Base-by-base conservation (phyloP, 495 filamentous ascomycete genomes). In the Penicillium dipodomyicola region DNA sequence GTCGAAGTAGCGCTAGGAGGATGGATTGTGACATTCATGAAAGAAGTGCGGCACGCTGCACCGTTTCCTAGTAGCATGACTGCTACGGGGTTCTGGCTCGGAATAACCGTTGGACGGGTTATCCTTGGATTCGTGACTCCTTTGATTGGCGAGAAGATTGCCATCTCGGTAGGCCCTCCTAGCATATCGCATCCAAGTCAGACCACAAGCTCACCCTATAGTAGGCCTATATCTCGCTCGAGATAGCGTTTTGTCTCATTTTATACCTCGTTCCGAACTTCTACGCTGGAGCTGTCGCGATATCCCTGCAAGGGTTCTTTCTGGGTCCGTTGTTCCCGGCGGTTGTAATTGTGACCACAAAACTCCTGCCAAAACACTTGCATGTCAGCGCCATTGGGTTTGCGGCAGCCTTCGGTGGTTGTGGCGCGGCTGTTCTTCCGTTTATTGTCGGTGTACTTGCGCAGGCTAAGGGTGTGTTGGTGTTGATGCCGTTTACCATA, bases 401-500 rank as follows among this genome's bases (percentile, higher is more conserved):
- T 59, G 87, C 87, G 5, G 84, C 87, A n/a, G 88, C 90, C 0
- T 84, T 91, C 71, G 90, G 90, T 1, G 86, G 88, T 0, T 79
- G 79, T 5, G 90, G 90, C 0, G 90, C 88, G 3, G 87, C 89
- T 0, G 65, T 92, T 4, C 82, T 95, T 41, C 90, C 90, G 1
- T 95, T 94, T 68, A 84, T 81, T 2, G 86, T 94, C 2, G 90
- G 90, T 4, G 88, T 87, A 0, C 88, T 93, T 67, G 90, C 89
- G 3, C 84, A 92, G 67, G 80, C 78, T 6, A 86, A 80, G 67
- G 90, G 90, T 12, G 89, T 92, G 11, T 68, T 84, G 61, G 87
- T 90, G 12, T 61, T 92, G 61, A 87, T 89, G 73, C 89, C 88
- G 11, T 80, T 91, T 54, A 77, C 85, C 49, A 68, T 92, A 63